These are phyloP conservation scores for Citrus mangshanensis DNA, from an alignment of 345 rosid genomes.

Conservation along the genomic window DNA sequence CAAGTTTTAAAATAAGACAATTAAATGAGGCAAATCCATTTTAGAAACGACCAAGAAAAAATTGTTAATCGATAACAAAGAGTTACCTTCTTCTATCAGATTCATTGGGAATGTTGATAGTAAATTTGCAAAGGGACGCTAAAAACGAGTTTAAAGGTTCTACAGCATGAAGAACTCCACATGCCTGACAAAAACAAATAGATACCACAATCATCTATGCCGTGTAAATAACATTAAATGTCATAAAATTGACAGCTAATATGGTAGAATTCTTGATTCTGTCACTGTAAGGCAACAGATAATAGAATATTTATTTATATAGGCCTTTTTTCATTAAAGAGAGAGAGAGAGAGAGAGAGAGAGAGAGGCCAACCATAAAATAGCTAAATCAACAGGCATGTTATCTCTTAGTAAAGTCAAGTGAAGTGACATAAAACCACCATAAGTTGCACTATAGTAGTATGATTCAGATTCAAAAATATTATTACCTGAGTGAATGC, in stretches of 20 bases:
- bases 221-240: constrained; percentile 6
- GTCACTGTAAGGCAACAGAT: not conserved
- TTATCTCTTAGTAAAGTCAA: not conserved
- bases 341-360: not conserved
- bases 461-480: not conserved
- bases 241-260: constrained; percentile 1
- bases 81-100: constrained; percentile 72
- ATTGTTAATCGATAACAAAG: not conserved
- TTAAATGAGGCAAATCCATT: not conserved
- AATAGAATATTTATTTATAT: not conserved
- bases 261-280: not conserved
- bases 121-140: constrained; percentile 95
- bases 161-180: constrained; percentile 94
- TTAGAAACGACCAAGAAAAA: not conserved
- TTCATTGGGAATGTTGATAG: constrained; percentile 78
- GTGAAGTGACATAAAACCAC: not conserved
- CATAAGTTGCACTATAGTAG: not conserved
- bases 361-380: not conserved
- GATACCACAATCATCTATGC: constrained; percentile 9
- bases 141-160: constrained; percentile 96
- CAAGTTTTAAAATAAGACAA: not conserved
- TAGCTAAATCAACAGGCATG: not conserved
- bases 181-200: constrained; percentile 59
- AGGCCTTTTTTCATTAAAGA: not conserved
- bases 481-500: constrained; percentile 93